These are phyloP conservation scores for Termitomyces sp. DNA, from an alignment of 768 basidiomycete species.

Conservation along the genomic window DNA sequence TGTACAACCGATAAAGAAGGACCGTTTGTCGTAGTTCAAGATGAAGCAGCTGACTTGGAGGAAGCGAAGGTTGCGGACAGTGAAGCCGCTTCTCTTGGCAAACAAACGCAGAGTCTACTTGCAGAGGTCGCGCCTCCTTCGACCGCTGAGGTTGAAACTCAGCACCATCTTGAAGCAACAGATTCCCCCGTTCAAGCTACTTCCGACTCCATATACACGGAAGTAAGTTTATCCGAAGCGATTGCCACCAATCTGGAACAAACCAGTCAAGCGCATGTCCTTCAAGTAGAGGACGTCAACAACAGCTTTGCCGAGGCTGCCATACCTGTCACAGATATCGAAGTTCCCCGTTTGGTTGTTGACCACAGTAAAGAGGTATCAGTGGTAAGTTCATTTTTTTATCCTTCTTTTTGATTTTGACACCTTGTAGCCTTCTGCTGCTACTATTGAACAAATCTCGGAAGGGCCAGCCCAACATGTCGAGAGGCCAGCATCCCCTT, in stretches of 20 bases:
- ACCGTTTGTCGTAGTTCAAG: neutral
- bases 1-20: neutral
- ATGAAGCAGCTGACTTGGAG: conserved; percentile 6
- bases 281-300: neutral
- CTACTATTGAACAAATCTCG: neutral
- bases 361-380: conserved; percentile 4
- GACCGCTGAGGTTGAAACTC: neutral
- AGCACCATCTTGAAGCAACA: neutral
- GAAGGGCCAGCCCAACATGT: neutral
- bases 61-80: conserved; percentile 13
- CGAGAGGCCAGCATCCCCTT: conserved; percentile 24
- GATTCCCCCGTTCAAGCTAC: neutral
- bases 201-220: neutral
- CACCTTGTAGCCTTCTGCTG: neutral
- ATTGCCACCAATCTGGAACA: neutral
- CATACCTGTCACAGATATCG: neutral
- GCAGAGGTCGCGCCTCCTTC: neutral
- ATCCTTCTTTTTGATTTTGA: neutral
- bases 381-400: conserved; percentile 3
- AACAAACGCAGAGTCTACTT: neutral
- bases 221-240: neutral
- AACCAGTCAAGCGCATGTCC: neutral
- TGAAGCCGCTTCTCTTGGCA: neutral
- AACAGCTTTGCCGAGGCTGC: neutral
- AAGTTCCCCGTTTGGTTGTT: conserved; percentile 10